phyloP scores from a whole-genome alignment of 2,329 filamentous ascomycete genomes.

The Monosporascus sp. region DNA sequence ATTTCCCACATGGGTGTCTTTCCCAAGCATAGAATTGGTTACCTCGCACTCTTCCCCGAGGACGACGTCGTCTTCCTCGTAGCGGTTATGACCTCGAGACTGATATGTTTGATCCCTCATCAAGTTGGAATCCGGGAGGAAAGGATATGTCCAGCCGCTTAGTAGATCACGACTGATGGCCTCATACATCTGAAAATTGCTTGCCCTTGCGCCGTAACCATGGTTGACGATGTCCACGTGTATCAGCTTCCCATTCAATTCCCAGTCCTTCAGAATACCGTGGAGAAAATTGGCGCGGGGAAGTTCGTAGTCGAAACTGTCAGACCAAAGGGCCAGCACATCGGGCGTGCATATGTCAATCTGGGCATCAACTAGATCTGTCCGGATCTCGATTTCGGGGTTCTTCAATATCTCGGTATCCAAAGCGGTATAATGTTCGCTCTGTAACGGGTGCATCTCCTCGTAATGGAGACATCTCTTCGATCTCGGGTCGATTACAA shows the following conservation, averaged over 20 bases:
- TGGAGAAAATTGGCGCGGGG: conserved; percentile 84
- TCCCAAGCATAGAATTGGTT: conserved; percentile 68
- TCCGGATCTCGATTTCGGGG: conserved; percentile 72
- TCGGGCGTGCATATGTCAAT: conserved; percentile 98
- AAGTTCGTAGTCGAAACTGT: conserved; percentile 94
- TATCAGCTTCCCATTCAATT: conserved; percentile 95
- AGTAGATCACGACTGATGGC: conserved; percentile 83
- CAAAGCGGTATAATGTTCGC: conserved; percentile 61
- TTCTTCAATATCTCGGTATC: conserved; percentile 74
- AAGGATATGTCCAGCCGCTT: conserved; percentile 78
- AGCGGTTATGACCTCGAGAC: conserved; percentile 62
- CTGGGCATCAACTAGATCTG: conserved; percentile 86
- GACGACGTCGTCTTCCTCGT: conserved; percentile 72
- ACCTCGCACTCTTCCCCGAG: conserved; percentile 68
- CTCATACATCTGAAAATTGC: conserved; percentile 84
- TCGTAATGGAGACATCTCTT: conserved; percentile 90
- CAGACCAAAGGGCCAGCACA: conserved; percentile 89
- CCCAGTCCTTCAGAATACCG: conserved; percentile 92
- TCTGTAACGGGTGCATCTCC: conserved; percentile 69
- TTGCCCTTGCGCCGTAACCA: conserved; percentile 80
- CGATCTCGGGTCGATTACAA: conserved; percentile 75
- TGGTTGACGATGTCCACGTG: conserved; percentile 80
- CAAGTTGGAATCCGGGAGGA: conserved; percentile 85
- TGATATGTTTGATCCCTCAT: conserved; percentile 72
- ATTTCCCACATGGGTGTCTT: conserved; percentile 68